Conservation (phyloP, 2,329 filamentous ascomycete species). For the Hymenoscyphus repandus region DNA sequence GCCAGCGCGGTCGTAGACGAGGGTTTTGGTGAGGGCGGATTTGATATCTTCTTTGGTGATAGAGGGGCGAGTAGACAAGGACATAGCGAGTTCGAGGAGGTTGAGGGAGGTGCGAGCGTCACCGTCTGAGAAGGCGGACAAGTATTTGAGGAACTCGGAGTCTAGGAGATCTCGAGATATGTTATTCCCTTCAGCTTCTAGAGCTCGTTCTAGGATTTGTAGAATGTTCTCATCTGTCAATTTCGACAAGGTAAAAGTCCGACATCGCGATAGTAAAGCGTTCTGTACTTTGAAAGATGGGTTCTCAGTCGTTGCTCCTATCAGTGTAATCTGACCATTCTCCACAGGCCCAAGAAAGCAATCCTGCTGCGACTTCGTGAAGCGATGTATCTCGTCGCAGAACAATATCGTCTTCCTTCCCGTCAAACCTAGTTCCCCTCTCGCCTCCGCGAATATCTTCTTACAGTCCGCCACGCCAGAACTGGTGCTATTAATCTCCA, state of each 20-base stretch:
- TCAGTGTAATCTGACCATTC: slow-evolving; percentile 81
- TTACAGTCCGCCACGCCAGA: slow-evolving; percentile 87
- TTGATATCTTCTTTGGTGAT: slow-evolving; percentile 77
- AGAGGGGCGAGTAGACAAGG: slow-evolving; percentile 57
- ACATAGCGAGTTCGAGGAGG: slow-evolving; percentile 82
- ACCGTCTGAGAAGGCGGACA: slow-evolving; percentile 83
- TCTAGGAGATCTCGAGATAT: slow-evolving; percentile 58
- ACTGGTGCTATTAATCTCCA: slow-evolving; percentile 93
- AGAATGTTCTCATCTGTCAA: slow-evolving; percentile 67
- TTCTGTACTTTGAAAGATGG: slow-evolving; percentile 89
- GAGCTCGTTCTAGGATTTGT: slow-evolving; percentile 70
- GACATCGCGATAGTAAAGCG: slow-evolving; percentile 80
- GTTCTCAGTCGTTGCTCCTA: slow-evolving; percentile 96
- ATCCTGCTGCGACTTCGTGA: slow-evolving; percentile 79
- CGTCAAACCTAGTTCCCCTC: slow-evolving; percentile 71
- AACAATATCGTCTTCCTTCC: slow-evolving; percentile 94
- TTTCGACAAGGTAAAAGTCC: slow-evolving; percentile 81
- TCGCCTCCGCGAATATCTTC: slow-evolving; percentile 81
- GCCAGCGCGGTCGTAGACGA: slow-evolving; percentile 91
- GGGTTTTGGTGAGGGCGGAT: slow-evolving; percentile 76
- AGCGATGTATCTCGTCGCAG: slow-evolving; percentile 71
- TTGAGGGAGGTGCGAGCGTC: slow-evolving; percentile 92
- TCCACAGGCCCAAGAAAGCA: slow-evolving; percentile 92
- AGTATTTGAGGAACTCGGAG: slow-evolving; percentile 70
- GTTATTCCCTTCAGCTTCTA: slow-evolving; percentile 51